Evolutionary conservation across 2,329 filamentous ascomycete species (phyloP).

Genomic region (Sclerotinia minor): DNA sequence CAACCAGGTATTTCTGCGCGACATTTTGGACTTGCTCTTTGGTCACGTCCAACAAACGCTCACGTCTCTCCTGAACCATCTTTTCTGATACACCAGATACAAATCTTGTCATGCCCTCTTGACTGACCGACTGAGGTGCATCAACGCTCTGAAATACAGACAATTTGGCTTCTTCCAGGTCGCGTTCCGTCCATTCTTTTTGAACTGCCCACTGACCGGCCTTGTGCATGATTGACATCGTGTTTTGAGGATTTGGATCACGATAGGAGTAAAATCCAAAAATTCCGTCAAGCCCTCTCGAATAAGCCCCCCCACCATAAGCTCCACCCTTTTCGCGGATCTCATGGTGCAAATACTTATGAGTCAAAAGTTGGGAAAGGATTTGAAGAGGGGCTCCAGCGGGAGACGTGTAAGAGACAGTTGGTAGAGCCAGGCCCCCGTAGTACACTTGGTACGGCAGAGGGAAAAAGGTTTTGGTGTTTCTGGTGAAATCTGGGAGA

Average conservation of each 20-base stretch:
- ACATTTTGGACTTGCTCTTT: constrained; percentile 76
- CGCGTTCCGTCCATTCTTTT: constrained; percentile 75
- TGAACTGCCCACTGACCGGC: constrained; percentile 82
- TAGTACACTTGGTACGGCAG: constrained; percentile 98
- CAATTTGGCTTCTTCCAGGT: constrained; percentile 94
- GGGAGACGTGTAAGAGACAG: constrained; percentile 76
- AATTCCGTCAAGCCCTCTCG: constrained; percentile 74
- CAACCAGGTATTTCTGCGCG: constrained; percentile 79
- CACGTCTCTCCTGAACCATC: constrained; percentile 83
- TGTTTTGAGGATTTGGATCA: constrained; percentile 91
- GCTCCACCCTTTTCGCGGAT: constrained; percentile 97
- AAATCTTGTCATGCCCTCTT: constrained; percentile 85
- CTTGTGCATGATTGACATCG: constrained; percentile 77
- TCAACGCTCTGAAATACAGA: constrained; percentile 91
- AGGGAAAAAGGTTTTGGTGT: constrained; percentile 82
- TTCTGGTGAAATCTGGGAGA: constrained; percentile 44
- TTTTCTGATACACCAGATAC: constrained; percentile 80
- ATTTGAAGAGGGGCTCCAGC: constrained; percentile 81
- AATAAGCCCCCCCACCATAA: constrained; percentile 89
- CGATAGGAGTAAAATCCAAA: constrained; percentile 98
- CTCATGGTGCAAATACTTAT: constrained; percentile 95
- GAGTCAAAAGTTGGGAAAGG: constrained; percentile 86
- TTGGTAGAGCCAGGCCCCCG: constrained; percentile 77
- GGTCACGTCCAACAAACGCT: constrained; percentile 83
- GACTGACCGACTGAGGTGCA: constrained; percentile 81